Evolutionary conservation across 129 eudicot genomes (phyloP), one percentile per base, ranked within the genome.

Genomic region (Dittrichia graveolens): DNA sequence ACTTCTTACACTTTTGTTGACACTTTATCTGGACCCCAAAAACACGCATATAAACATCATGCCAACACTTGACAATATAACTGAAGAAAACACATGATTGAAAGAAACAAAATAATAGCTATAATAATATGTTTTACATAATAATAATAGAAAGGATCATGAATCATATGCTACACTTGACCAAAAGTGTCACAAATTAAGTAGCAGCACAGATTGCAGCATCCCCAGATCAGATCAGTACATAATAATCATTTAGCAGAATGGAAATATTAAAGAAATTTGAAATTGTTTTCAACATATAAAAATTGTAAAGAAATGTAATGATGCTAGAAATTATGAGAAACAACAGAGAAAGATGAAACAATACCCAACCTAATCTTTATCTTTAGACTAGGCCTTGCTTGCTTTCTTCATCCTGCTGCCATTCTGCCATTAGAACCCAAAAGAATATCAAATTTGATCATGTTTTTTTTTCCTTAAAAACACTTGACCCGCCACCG

Each of bases 381-480:
- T n/a, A n/a, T n/a, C n/a, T n/a, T n/a, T n/a, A n/a, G n/a, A 46
- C 6, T 42, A 67, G 44, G 73, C 58, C 72, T 67, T 58, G 39
- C 62, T 44, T 77, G 5, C 50, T 64, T 72, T 49, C 75, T 65
- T 59, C 79, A 35, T 58, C 47, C 56, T 65, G 57, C 80, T 58
- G 77, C 74, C 60, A 44, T 72, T 46, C 47, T 61, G 61, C 75
- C 80, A 77, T 68, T 69, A 77, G 67, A 84, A 74, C 62, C 81
- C 84, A 75, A 87, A 76, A 74, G 71, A 87, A 84, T 83, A 74
- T 79, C 71, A 73, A 69, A 73, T 45, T 60, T 72, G 65, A 78
- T 64, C 76, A 67, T 64, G 13, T 72, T 63, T 24, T 24, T 24
- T 24, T 41, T 63, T 3, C 2, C 68, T 50, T 65, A 0, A 18